phyloP scores from a whole-genome alignment of 768 basidiomycete species.

The Podaxis rugospora region DNA sequence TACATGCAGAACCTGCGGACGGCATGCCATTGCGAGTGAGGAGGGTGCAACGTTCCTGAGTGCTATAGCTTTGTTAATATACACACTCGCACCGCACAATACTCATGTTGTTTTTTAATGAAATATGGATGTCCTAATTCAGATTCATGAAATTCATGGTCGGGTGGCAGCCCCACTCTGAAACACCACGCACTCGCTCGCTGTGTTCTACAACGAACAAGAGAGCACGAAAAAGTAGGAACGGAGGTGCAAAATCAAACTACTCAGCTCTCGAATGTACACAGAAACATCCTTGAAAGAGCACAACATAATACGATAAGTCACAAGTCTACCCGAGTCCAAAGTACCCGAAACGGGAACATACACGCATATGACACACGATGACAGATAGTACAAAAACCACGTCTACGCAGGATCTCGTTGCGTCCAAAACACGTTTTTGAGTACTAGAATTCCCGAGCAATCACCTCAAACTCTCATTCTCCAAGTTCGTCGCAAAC shows the following conservation, averaged over 20 bases:
- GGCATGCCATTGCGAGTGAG: slow-evolving; percentile 31
- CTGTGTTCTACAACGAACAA: no score
- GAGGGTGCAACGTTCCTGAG: slow-evolving; percentile 11
- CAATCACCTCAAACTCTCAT: neutral
- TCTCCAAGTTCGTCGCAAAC: slow-evolving; percentile 4
- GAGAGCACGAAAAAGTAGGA: no score
- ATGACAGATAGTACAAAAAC: no score
- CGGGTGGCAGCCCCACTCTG: no score
- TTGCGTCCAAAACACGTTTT: neutral
- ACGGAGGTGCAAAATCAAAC: no score
- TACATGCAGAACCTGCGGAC: slow-evolving; percentile 26
- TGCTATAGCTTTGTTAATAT: neutral
- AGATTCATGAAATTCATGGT: no score
- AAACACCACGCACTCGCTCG: no score
- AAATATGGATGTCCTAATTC: no score
- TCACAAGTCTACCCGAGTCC: neutral
- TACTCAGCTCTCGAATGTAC: no score
- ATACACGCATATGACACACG: neutral
- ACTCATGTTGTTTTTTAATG: neutral
- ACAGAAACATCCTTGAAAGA: neutral
- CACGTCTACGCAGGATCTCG: neutral
- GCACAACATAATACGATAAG: neutral
- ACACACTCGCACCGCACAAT: neutral
- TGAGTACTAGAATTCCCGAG: neutral
- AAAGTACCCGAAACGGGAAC: neutral